phyloP scores from a whole-genome alignment of 106 monocot genomes.

The Alisma plantagoaquatica region DNA sequence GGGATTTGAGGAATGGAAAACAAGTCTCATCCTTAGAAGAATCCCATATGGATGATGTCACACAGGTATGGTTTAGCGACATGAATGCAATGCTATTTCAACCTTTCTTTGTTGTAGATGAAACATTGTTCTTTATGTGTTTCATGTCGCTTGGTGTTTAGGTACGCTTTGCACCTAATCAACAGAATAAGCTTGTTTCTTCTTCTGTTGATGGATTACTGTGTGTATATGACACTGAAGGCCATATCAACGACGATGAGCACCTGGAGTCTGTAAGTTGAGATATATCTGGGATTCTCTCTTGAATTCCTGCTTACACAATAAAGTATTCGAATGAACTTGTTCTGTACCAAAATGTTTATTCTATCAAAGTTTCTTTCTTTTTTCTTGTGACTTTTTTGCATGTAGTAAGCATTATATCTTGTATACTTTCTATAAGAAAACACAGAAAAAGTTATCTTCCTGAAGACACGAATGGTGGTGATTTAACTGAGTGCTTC shows the following conservation, averaged over 20 bases:
- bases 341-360: too few relatives aligned
- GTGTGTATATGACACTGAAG: slow-evolving; percentile 71
- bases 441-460: too few relatives aligned
- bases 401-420: too few relatives aligned
- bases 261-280: slow-evolving; percentile 68
- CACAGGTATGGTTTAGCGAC: slow-evolving; percentile 44
- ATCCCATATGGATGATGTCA: slow-evolving; percentile 95
- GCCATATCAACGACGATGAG: slow-evolving; percentile 72
- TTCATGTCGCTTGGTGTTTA: slow-evolving; percentile 3
- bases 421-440: too few relatives aligned
- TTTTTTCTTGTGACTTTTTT: too few relatives aligned
- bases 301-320: too few relatives aligned
- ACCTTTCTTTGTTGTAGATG: background rate
- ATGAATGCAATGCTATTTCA: background rate
- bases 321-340: too few relatives aligned
- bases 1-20: slow-evolving; percentile 87
- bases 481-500: too few relatives aligned
- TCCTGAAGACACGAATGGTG: too few relatives aligned
- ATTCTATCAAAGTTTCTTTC: too few relatives aligned
- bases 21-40: slow-evolving; percentile 73
- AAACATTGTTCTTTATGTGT: background rate
- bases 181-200: slow-evolving; percentile 71
- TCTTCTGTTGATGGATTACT: slow-evolving; percentile 87
- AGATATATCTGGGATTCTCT: too few relatives aligned
- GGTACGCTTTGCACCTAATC: slow-evolving; percentile 71